Base-by-base conservation (phyloP, 441 rosid species). In the Jatropha multifida region DNA sequence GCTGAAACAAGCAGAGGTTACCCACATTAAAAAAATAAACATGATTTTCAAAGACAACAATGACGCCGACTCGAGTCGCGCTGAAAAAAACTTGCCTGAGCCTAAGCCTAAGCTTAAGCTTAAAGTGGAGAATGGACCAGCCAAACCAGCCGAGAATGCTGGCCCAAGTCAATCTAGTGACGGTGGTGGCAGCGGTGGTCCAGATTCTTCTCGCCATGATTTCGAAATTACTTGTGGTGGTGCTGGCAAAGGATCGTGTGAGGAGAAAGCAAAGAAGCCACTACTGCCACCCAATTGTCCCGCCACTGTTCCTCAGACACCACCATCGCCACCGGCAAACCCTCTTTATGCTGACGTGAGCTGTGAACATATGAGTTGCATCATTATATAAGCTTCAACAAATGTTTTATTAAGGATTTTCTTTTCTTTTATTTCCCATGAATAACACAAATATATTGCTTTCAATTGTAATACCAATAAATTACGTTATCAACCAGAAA, bases 1-100 rank as follows among this genome's bases (percentile, higher is more conserved):
- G n/a, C 0, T 75, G 66, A 75, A 75, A n/a, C 65, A 66, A 1
- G 13, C 66, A 59, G 77, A 58, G 44, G 11, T 58, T 27, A 32
- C 46, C 64, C 59, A 67, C 12, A 40, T 64, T 13, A 66, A 32
- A 26, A 67, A 67, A 48, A 67, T 58, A 20, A 66, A 56, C 17
- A 51, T 67, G 66, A 46, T 23, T 10, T 66, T 44, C 72, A 66
- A 8, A 17, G 71, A 32, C 32, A 32, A 32, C 32, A 32, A 56
- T 23, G 9, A 32, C 17, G 15, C 12, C 40, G 72, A n/a, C 41
- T 10, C 44, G 5, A 42, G 23, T n/a, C 68, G 48, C 37, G 15
- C 2, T 14, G 17, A 51, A 20, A 20, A 40, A 12, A 17, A 41
- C 23, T 14, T 65, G 23, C 68, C 15, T 0, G 48, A 40, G 49